Evolutionary conservation across 78 protist species (phyloP), one percentile per base, ranked within the genome.

Genomic region (Dictyostelium firmibasis): DNA sequence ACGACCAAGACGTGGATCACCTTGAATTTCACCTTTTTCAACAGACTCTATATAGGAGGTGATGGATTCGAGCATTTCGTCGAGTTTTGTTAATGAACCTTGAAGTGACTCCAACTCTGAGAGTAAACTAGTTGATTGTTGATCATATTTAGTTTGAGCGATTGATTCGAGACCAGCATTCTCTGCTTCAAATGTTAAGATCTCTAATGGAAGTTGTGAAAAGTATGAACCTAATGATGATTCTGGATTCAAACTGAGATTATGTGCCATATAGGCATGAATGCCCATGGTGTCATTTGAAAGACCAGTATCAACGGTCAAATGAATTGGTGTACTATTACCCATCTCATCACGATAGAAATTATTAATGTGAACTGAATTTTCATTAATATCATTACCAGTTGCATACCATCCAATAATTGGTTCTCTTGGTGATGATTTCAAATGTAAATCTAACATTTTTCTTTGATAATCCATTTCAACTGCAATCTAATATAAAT

Each of bases 371-470:
- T 84, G 70, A 11, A 84, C 94, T 53, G 85, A 74, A 84, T 84
- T 91, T 74, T 89, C 96, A 74, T 86, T 91, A 27, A 91, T 81
- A 53, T 89, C 94, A 43, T 83, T 82, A 25, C 97, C 97, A n/a
- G 97, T 95, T 47, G 97, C 86, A 53, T 91, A 95, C 97, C 97
- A 95, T 31, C 97, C 97, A 79, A 95, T 62, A 62, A 95, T 91
- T 78, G 94, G 96, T 81, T 95, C 97, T 77, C 84, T 89, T 72
- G 97, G 97, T 64, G 93, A 84, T 38, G 86, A 47, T 35, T 89
- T 85, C 29, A 91, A 53, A 41, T 95, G 97, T 76, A 89, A 86
- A 69, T 95, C 92, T 81, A 95, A 95, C 97, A 95, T 95, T 36
- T 95, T 87, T 83, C 92, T 95, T 64, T 95, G 97, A 75, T 60